Conservation (phyloP, 768 basidiomycete genomes). For the Suillus weaverae region DNA sequence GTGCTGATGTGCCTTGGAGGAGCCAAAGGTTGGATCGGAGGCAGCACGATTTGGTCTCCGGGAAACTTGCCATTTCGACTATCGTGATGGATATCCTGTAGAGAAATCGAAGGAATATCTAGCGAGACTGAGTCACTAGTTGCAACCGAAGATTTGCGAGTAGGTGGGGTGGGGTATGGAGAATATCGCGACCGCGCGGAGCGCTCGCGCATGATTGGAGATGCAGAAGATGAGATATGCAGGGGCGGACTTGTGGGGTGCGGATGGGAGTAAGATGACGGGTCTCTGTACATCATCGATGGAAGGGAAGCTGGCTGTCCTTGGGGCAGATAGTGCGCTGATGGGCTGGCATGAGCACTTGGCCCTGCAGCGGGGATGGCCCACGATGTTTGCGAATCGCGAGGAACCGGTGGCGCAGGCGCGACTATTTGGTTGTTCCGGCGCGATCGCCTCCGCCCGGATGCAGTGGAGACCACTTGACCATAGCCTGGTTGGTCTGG, state of each 20-base stretch:
- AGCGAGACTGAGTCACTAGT: slow-evolving; percentile 32
- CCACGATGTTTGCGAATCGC: slow-evolving; percentile 44
- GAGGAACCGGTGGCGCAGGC: slow-evolving; percentile 31
- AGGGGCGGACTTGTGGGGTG: slow-evolving; percentile 31
- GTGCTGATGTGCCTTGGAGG: slow-evolving; percentile 28
- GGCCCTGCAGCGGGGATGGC: slow-evolving; percentile 39
- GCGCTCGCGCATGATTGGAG: slow-evolving; percentile 26
- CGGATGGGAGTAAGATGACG: slow-evolving; percentile 28
- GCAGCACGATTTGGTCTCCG: slow-evolving; percentile 39
- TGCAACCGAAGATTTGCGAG: slow-evolving; percentile 25
- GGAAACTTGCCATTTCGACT: slow-evolving; percentile 24
- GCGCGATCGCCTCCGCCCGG: slow-evolving; percentile 61
- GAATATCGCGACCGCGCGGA: slow-evolving; percentile 38
- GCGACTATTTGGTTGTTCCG: slow-evolving; percentile 46
- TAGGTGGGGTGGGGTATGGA: slow-evolving; percentile 42
- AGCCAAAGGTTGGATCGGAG: slow-evolving; percentile 42
- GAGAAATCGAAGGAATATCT: slow-evolving; percentile 36
- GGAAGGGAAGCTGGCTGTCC: slow-evolving; percentile 24
- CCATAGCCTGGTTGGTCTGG: slow-evolving; percentile 88
- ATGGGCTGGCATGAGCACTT: slow-evolving; percentile 18
- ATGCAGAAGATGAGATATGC: slow-evolving; percentile 30
- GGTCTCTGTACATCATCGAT: slow-evolving; percentile 25
- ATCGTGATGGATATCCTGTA: slow-evolving; percentile 32
- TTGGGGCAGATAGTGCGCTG: slow-evolving; percentile 23
- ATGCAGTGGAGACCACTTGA: slow-evolving; percentile 66